Evolutionary conservation across 257 asterid species (phyloP).

Genomic region (Solanum gandarillasii): DNA sequence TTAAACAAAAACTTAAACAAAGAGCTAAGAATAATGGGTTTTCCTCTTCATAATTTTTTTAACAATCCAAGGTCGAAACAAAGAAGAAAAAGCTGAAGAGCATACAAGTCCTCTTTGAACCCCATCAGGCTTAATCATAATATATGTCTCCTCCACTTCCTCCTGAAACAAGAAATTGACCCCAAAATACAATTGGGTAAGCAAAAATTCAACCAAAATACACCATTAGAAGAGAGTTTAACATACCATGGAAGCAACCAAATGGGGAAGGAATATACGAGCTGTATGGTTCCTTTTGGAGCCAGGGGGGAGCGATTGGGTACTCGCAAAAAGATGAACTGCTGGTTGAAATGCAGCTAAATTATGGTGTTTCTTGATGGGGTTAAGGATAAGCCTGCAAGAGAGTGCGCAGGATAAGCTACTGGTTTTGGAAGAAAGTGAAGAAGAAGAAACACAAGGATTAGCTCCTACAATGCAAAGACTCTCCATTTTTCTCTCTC

Average conservation of each 20-base stretch:
- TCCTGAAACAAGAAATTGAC: conserved; percentile 23
- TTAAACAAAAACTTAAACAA: neutral
- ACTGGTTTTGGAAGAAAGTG: conserved; percentile 7
- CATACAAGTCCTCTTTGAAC: conserved; percentile 90
- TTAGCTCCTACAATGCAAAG: conserved; percentile 26
- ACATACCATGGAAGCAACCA: conserved; percentile 71
- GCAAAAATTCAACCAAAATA: neutral
- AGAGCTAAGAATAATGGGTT: neutral
- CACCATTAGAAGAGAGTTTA: neutral
- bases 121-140: conserved; percentile 97
- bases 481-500: conserved; percentile 36
- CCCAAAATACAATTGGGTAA: neutral
- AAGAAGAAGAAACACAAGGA: conserved; percentile 13
- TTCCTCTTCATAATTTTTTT: neutral
- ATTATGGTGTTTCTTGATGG: conserved; percentile 4
- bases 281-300: conserved; percentile 22
- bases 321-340: conserved; percentile 29
- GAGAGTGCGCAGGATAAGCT: conserved; percentile 22
- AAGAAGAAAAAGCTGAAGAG: neutral
- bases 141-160: conserved; percentile 63
- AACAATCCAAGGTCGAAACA: neutral
- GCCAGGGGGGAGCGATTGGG: conserved; percentile 12
- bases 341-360: conserved; percentile 47
- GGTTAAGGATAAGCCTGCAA: conserved; percentile 15
- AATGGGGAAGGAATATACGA: conserved; percentile 62